Base-by-base conservation (phyloP, 1,284 basidiomycete genomes). In the Veloboletus limbatus region DNA sequence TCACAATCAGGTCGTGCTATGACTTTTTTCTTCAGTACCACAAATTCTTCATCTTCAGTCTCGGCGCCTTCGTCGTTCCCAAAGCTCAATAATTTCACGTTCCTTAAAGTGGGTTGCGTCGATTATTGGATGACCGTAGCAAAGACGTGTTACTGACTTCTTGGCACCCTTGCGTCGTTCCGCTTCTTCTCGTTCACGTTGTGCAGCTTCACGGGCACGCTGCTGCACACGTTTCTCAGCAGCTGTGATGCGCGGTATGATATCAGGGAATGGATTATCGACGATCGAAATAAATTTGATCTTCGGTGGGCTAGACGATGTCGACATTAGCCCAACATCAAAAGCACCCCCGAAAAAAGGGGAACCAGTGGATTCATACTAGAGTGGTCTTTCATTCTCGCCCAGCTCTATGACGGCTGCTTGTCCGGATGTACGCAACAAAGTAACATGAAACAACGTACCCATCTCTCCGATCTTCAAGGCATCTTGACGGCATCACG, bases 231-330 rank as follows among this genome's bases (percentile, higher is more conserved):
- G 79, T 52, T 88, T 86, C 69, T 98, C 94, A 2, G 85, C 89
- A 0, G 91, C 92, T 0, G 96, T 99, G 54, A 97, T 97, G n/a
- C 96, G 85, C 1, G 96, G 95, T 22, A 94, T 78, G 54, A 98
- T 96, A 61, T 98, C 94, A 39, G 85, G 80, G 62, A 97, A 98
- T 0, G 96, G 95, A 61, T 97, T 96, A 47, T 97, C 92, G 13
- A 94, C 62, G 45, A 97, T 90, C 14, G 84, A 79, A 30, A 96
- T 76, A 2, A 78, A 79, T 53, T 84, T 85, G 62, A 99, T 91
- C 62, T 90, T 94, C 0, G 94, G 93, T 0, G 96, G 92, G 53
- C 90, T 92, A 49, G 1, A 36, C 35, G 7, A 11, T 2, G 25
- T n/a, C 45, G 10, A 30, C 22, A 32, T 53, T 31, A 49, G 47